phyloP scores from a whole-genome alignment of 176 grass and related monocot species.

The Oryza meridionalis region DNA sequence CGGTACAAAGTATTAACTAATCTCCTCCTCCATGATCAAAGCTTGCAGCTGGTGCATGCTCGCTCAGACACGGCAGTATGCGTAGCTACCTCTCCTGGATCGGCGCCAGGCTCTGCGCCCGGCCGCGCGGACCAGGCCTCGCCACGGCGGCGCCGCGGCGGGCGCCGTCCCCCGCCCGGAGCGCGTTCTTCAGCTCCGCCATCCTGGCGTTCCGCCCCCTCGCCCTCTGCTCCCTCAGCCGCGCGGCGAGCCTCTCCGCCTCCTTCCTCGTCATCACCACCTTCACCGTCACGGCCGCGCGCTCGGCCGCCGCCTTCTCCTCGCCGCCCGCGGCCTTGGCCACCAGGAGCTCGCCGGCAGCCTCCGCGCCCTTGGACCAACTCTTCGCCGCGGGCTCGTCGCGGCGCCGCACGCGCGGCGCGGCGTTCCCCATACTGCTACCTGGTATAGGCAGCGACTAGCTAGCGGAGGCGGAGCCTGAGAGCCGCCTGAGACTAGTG shows the following conservation, averaged over 20 bases:
- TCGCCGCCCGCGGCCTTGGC: not conserved
- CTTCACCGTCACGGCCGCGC: slow-evolving; percentile 40
- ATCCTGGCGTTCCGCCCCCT: slow-evolving; percentile 41
- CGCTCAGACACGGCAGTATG: not conserved
- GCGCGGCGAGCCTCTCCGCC: slow-evolving; percentile 48
- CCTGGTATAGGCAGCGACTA: too few species aligned
- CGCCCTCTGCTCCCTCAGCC: slow-evolving; percentile 30
- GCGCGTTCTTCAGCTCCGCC: slow-evolving; percentile 19
- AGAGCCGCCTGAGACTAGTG: too few species aligned
- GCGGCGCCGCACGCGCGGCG: slow-evolving; percentile 23
- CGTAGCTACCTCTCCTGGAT: slow-evolving; percentile 44
- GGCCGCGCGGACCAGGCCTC: not conserved
- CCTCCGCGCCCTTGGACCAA: not conserved
- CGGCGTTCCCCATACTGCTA: slow-evolving; percentile 48
- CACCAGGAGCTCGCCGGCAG: not conserved
- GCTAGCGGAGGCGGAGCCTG: too few species aligned
- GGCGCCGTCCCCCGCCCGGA: not conserved
- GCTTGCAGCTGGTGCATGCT: not conserved
- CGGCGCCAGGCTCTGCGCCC: slow-evolving; percentile 29
- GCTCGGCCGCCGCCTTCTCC: not conserved
- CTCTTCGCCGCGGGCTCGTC: not conserved
- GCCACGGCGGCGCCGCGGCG: not conserved
- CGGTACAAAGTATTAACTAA: not conserved
- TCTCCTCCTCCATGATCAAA: not conserved
- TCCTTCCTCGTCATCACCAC: slow-evolving; percentile 59